Evolutionary conservation across 345 rosid genomes (phyloP), one percentile per base, ranked within the genome.

Genomic region (Eucalyptus sideroxylon): DNA sequence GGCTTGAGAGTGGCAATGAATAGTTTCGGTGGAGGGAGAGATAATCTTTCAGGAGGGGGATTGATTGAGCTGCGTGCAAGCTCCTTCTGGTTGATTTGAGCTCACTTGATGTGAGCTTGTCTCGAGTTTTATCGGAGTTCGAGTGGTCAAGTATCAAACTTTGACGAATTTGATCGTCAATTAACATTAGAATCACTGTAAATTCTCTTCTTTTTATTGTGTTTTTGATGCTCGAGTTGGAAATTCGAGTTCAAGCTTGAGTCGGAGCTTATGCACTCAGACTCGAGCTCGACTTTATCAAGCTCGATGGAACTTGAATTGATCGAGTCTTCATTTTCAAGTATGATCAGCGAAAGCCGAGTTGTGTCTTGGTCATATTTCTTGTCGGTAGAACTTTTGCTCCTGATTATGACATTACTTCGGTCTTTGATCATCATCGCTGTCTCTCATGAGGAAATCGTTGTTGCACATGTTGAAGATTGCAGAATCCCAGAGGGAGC

Each of bases 401-500:
- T 27, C 31, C 77, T 55, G n/a, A 27, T 53, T 1, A 26, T 47
- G 60, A 85, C 16, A 17, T 56, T 87, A 37, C 6, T 89, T 11
- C 26, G 50, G 80, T 89, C 47, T 23, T 87, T 31, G 50, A 42
- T 59, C 26, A 86, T 86, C 37, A 0, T 15, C 1, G 56, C 23
- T 21, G 1, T 45, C 31, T 86, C 56, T 86, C 13, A 45, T 9
- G 6, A 45, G 91, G 90, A 89, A 89, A 27, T 37, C 89, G n/a
- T 67, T 86, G 86, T 90, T 89, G 82, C 62, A 16, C 50, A 14
- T 85, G 87, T 72, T 91, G 53, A 93, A 98, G 99, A 95, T 97
- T 91, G 98, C 94, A 92, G 96, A 95, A 91, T 94, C 95, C 89
- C 99, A 94, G 93, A 91, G 90, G 88, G 99, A 96, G 90, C 96